Conservation (phyloP, 2,329 filamentous ascomycete genomes). For the Epichloe amarillans region DNA sequence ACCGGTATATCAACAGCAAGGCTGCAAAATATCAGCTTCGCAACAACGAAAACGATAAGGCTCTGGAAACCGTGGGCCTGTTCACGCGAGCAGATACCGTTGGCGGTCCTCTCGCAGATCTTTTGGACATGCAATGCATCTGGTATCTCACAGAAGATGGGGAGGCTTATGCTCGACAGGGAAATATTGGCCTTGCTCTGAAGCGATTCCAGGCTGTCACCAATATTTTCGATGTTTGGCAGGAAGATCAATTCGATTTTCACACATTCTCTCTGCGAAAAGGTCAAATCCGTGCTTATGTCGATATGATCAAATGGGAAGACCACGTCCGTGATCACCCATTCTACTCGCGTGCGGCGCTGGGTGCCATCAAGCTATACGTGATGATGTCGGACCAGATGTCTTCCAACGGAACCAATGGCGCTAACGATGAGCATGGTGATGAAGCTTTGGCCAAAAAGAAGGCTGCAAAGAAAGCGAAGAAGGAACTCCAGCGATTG, state of each 20-base stretch:
- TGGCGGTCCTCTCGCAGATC: slow-evolving; percentile 76
- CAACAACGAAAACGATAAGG: slow-evolving; percentile 79
- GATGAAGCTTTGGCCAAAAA: slow-evolving; percentile 59
- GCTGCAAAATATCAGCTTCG: slow-evolving; percentile 92
- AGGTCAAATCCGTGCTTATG: slow-evolving; percentile 85
- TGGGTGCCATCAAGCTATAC: slow-evolving; percentile 72
- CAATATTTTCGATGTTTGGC: slow-evolving; percentile 93
- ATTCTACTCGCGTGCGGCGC: slow-evolving; percentile 74
- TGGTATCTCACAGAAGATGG: slow-evolving; percentile 96
- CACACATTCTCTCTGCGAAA: slow-evolving; percentile 96
- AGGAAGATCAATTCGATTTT: slow-evolving; percentile 98
- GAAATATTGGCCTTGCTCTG: slow-evolving; percentile 70
- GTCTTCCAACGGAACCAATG: slow-evolving; percentile 49
- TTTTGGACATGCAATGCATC: slow-evolving; percentile 96
- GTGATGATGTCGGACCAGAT: slow-evolving; percentile 66
- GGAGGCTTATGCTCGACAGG: slow-evolving; percentile 71
- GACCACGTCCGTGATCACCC: slow-evolving; percentile 84
- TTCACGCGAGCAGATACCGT: slow-evolving; percentile 87
- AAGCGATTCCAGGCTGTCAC: slow-evolving; percentile 84
- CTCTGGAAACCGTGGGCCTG: slow-evolving; percentile 76
- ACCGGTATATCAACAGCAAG: slow-evolving; percentile 97
- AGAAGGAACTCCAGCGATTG: slow-evolving; percentile 51
- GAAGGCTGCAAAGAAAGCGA: slow-evolving; percentile 82
- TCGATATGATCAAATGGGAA: slow-evolving; percentile 96
- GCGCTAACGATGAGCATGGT: slow-evolving; percentile 32